phyloP scores from a whole-genome alignment of 768 basidiomycete species.

The Glaciozyma martinii region DNA sequence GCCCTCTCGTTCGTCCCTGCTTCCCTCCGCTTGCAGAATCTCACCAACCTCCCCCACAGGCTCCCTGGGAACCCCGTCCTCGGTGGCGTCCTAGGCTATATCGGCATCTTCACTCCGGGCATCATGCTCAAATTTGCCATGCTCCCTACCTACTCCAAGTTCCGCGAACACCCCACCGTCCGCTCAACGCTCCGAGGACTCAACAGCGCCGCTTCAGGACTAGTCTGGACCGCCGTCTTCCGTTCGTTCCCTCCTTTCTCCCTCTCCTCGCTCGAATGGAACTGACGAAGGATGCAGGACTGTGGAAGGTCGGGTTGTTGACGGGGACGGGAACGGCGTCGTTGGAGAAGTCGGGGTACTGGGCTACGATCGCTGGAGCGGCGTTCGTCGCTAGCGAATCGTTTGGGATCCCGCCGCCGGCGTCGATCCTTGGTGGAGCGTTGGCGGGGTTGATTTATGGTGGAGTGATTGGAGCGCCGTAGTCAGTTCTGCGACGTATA shows the following conservation, averaged over 20 bases:
- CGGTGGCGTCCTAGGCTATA: constrained; percentile 47
- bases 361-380: background rate
- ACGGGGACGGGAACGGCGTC: background rate
- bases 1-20: constrained; percentile 40
- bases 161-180: constrained; percentile 21
- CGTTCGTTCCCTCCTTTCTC: background rate
- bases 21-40: background rate
- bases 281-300: background rate
- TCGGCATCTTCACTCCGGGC: constrained; percentile 51
- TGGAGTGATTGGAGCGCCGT: background rate
- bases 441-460: background rate
- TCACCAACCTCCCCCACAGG: background rate
- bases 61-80: constrained; percentile 33
- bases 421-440: background rate
- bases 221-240: constrained; percentile 32
- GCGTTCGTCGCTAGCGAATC: background rate
- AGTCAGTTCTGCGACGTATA: too few relatives aligned
- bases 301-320: background rate
- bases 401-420: background rate
- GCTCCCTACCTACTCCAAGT: constrained; percentile 32
- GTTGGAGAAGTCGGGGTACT: background rate
- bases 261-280: background rate
- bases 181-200: constrained; percentile 34
- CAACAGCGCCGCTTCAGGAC: constrained; percentile 38
- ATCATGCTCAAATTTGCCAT: constrained; percentile 38